Conservation (phyloP, 148 eudicot species). For the Fagopyrum tataricum region DNA sequence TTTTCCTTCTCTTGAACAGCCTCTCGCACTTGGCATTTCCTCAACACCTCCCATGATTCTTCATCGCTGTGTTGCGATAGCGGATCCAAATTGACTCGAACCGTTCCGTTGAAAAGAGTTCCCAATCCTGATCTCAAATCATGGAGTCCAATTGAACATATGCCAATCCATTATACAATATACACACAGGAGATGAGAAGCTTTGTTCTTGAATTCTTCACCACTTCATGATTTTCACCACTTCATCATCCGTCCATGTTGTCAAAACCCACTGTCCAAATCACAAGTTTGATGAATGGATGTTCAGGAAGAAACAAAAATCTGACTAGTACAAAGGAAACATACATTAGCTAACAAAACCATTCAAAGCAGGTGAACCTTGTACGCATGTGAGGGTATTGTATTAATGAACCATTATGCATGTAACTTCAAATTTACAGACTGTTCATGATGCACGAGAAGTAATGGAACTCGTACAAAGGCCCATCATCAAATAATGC, state of each 20-base stretch:
- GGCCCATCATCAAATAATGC: neutral
- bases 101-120: slow-evolving; percentile 80
- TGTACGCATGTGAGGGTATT: neutral
- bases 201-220: too few relatives aligned
- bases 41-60: slow-evolving; percentile 87
- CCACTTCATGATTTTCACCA: slow-evolving; percentile 28
- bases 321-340: too few relatives aligned
- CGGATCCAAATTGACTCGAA: slow-evolving; percentile 82
- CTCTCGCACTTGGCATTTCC: slow-evolving; percentile 81
- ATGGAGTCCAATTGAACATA: slow-evolving; percentile 69
- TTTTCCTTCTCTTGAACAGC: slow-evolving; percentile 62
- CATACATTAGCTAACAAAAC: neutral
- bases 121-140: slow-evolving; percentile 80
- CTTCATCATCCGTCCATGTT: slow-evolving; percentile 47
- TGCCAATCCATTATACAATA: too few relatives aligned
- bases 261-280: slow-evolving; percentile 45
- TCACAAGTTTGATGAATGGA: neutral
- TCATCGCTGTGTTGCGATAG: slow-evolving; percentile 50
- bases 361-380: neutral
- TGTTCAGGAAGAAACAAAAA: neutral
- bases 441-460: too few relatives aligned
- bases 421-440: neutral
- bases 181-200: too few relatives aligned
- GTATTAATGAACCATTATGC: neutral
- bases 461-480: neutral